Evolutionary conservation across 2,329 filamentous ascomycete species (phyloP).

Genomic region (Aspergillus proliferans): DNA sequence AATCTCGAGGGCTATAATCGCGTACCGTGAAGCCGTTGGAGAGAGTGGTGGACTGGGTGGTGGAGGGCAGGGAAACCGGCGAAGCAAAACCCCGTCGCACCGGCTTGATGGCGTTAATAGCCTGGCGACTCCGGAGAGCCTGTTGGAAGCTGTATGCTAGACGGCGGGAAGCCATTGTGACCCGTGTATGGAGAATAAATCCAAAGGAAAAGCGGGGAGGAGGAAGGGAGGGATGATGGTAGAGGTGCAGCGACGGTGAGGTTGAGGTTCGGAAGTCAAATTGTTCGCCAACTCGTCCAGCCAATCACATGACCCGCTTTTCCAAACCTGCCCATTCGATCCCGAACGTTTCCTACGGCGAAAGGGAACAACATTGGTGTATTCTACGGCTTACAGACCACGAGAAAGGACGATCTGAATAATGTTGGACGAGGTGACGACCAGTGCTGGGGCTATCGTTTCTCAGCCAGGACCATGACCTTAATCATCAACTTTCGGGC

Average conservation of each 20-base stretch:
- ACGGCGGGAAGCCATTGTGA: slow-evolving; percentile 87
- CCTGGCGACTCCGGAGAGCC: slow-evolving; percentile 80
- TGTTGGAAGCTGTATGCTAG: slow-evolving; percentile 90
- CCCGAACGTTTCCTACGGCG: slow-evolving; percentile 28
- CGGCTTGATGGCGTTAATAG: slow-evolving; percentile 69
- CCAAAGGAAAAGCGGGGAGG: slow-evolving; percentile 45
- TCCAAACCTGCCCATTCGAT: slow-evolving; percentile 30
- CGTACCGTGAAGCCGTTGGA: slow-evolving; percentile 94
- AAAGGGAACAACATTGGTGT: neutral
- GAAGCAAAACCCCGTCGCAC: slow-evolving; percentile 85
- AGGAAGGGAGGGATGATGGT: slow-evolving; percentile 43
- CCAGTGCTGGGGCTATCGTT: too few species aligned
- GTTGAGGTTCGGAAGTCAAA: slow-evolving; percentile 42
- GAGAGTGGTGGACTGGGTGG: slow-evolving; percentile 92
- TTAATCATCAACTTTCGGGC: too few species aligned
- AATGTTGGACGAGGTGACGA: neutral
- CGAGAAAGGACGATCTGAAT: neutral
- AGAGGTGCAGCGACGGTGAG: slow-evolving; percentile 25
- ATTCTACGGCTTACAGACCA: neutral
- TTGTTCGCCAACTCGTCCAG: slow-evolving; percentile 35
- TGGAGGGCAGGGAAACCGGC: slow-evolving; percentile 64
- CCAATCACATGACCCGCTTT: slow-evolving; percentile 42
- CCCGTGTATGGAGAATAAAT: slow-evolving; percentile 27
- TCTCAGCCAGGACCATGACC: too few species aligned
- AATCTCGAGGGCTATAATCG: slow-evolving; percentile 1